Conservation (phyloP, 225 moss, liverwort and hornwort genomes). For the Antitrichia curtipendula region DNA sequence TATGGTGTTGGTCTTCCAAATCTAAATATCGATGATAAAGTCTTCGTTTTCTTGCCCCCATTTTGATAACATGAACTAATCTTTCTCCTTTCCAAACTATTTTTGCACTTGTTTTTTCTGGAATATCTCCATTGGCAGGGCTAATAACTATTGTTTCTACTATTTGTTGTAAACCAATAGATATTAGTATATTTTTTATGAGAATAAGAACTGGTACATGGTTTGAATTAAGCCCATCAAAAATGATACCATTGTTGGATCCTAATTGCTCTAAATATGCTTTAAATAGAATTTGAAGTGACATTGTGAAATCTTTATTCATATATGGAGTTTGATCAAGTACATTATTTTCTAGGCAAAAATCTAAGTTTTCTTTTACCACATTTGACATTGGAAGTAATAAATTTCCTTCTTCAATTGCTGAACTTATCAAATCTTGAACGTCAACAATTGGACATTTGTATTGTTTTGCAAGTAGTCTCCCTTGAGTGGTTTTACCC, state of each 20-base stretch:
- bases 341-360: no score
- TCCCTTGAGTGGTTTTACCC: slow-evolving; percentile 69
- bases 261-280: slow-evolving; percentile 22
- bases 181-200: slow-evolving; percentile 31
- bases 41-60: slow-evolving; percentile 29
- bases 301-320: neutral
- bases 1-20: slow-evolving; percentile 43
- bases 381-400: neutral
- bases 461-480: slow-evolving; percentile 47
- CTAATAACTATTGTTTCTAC: neutral
- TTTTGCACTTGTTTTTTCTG: neutral
- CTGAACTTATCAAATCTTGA: slow-evolving; percentile 26
- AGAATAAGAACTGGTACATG: slow-evolving; percentile 27
- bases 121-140: neutral
- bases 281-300: slow-evolving; percentile 22
- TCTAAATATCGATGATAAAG: slow-evolving; percentile 42
- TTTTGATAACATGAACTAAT: slow-evolving; percentile 29
- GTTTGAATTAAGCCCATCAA: slow-evolving; percentile 58
- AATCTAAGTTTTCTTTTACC: neutral
- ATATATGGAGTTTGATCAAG: neutral
- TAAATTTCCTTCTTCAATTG: slow-evolving; percentile 30
- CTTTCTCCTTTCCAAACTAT: slow-evolving; percentile 45
- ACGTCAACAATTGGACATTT: slow-evolving; percentile 62
- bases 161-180: slow-evolving; percentile 42
- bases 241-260: slow-evolving; percentile 41